These are phyloP conservation scores for Diaporthe batatas DNA, from an alignment of 2,329 filamentous ascomycete species.

Conservation along the genomic window DNA sequence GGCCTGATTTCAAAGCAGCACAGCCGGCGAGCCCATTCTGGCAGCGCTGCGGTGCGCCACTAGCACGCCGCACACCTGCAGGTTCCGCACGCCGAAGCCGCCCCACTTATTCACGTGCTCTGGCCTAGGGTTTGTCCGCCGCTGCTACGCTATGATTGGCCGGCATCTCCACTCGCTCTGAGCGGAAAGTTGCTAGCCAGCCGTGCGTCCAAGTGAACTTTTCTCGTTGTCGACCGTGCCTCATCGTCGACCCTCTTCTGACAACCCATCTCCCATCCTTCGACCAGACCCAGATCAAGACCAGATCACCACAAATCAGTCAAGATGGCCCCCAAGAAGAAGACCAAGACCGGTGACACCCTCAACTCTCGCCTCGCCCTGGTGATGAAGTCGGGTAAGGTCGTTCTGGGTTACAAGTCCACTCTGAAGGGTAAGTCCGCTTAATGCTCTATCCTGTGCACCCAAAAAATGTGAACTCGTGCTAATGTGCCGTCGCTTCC, in stretches of 20 bases:
- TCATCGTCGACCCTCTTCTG: neutral
- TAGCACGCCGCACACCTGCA: neutral
- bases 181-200: slow-evolving; percentile 35
- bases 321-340: slow-evolving; percentile 79
- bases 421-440: slow-evolving; percentile 59
- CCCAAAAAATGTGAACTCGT: neutral
- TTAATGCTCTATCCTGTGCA: neutral
- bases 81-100: neutral
- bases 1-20: slow-evolving; percentile 69
- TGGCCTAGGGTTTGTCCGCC: neutral
- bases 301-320: slow-evolving; percentile 54
- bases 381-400: slow-evolving; percentile 78
- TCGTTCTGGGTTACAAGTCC: slow-evolving; percentile 91
- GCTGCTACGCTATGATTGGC: slow-evolving; percentile 7
- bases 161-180: neutral
- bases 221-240: slow-evolving; percentile 7
- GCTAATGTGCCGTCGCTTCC: slow-evolving; percentile 66
- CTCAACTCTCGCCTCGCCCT: slow-evolving; percentile 73
- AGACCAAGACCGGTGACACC: slow-evolving; percentile 86
- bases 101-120: slow-evolving; percentile 16
- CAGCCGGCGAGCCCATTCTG: slow-evolving; percentile 31
- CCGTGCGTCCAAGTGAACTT: neutral
- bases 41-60: slow-evolving; percentile 17
- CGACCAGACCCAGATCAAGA: slow-evolving; percentile 39
- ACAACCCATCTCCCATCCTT: slow-evolving; percentile 40